phyloP scores from a whole-genome alignment of 495 filamentous ascomycete species.

The Aspergillus nidulans region DNA sequence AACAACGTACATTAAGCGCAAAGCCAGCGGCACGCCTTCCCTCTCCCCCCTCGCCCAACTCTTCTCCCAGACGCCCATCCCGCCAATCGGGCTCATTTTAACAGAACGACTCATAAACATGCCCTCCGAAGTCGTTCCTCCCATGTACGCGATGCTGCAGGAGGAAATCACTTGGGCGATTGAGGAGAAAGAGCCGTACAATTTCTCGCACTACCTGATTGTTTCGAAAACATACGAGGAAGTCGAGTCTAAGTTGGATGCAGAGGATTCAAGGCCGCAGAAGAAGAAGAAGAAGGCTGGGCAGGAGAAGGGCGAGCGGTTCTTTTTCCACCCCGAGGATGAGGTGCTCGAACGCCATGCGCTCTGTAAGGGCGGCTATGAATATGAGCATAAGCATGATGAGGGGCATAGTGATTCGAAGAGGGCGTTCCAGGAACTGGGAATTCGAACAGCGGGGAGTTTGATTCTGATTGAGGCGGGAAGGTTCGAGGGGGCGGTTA shows the following conservation, averaged over 20 bases:
- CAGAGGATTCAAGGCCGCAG: constrained; percentile 59
- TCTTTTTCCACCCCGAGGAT: constrained; percentile 97
- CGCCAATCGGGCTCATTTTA: constrained; percentile 76
- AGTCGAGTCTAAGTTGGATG: constrained; percentile 73
- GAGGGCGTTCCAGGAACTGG: constrained; percentile 88
- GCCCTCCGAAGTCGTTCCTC: constrained; percentile 83
- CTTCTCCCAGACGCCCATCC: constrained; percentile 46
- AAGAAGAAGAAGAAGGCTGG: constrained; percentile 72
- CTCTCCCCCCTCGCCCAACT: constrained; percentile 52
- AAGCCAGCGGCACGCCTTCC: constrained; percentile 51
- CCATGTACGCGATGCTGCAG: constrained; percentile 93
- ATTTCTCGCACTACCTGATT: constrained; percentile 89
- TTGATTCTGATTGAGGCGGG: constrained; percentile 72
- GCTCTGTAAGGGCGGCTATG: constrained; percentile 57
- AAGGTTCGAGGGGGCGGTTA: constrained; percentile 63
- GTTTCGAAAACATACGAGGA: constrained; percentile 87
- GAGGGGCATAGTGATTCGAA: constrained; percentile 84
- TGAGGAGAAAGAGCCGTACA: constrained; percentile 87
- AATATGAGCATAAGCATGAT: constrained; percentile 71
- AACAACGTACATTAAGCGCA: constrained; percentile 61
- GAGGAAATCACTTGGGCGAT: constrained; percentile 90
- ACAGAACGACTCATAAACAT: constrained; percentile 94
- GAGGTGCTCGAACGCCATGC: constrained; percentile 79
- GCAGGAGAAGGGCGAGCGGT: constrained; percentile 44
- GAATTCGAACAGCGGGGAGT: constrained; percentile 76